Conservation (phyloP, 805 yeast genomes). For the Candida andamanensis region DNA sequence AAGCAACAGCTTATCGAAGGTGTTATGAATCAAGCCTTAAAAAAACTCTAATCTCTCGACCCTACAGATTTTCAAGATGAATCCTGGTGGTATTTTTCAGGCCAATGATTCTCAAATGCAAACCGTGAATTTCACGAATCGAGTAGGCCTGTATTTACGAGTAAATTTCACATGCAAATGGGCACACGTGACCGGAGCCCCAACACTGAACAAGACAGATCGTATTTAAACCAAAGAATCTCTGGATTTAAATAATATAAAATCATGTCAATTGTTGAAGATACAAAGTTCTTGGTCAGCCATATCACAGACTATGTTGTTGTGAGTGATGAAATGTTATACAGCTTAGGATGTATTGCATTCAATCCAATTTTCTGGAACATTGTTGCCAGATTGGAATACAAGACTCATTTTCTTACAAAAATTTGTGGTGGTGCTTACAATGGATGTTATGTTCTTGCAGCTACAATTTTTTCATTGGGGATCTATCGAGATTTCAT, state of each 20-base stretch:
- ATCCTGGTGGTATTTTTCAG: too few relatives aligned
- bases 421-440: conserved; percentile 63
- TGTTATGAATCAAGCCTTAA: too few relatives aligned
- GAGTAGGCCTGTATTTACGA: too few relatives aligned
- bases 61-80: too few relatives aligned
- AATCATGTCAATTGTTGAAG: conserved; percentile 12
- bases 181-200: neutral
- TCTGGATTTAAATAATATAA: too few relatives aligned
- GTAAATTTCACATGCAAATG: neutral
- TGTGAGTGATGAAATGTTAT: conserved; percentile 17
- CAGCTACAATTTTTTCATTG: conserved; percentile 74
- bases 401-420: conserved; percentile 70
- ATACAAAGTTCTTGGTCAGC: conserved; percentile 15
- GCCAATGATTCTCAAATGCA: too few relatives aligned
- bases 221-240: too few relatives aligned
- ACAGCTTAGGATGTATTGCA: conserved; percentile 60
- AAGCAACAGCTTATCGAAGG: too few relatives aligned
- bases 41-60: too few relatives aligned
- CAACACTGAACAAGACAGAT: neutral
- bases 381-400: conserved; percentile 81
- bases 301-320: conserved; percentile 18
- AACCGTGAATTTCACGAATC: too few relatives aligned
- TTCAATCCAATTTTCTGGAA: conserved; percentile 98
- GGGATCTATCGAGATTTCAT: conserved; percentile 80
- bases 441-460: conserved; percentile 80